These are phyloP conservation scores for Diddensiella caesifluorescens DNA, from an alignment of 805 yeast species.

Conservation along the genomic window DNA sequence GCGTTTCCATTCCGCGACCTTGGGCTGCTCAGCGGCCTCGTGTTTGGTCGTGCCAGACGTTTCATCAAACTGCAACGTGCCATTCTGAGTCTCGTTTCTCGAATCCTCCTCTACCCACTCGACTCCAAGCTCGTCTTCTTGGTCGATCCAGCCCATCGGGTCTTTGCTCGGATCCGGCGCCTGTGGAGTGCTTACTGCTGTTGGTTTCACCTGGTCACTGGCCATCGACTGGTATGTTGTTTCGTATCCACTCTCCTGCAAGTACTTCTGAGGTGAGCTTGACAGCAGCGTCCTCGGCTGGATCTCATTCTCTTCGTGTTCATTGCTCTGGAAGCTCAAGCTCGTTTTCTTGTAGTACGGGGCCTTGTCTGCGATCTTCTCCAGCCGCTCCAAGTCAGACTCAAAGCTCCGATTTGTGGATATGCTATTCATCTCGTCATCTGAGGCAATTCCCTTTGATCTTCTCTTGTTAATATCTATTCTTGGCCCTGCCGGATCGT, in stretches of 20 bases:
- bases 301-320: no score
- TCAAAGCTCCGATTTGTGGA: no score
- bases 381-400: no score
- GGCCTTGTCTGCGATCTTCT: no score
- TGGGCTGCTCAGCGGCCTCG: slow-evolving; percentile 6
- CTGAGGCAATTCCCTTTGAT: no score
- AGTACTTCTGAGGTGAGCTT: background rate
- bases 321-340: no score
- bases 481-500: no score
- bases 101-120: slow-evolving; percentile 10
- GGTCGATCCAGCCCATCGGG: background rate
- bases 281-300: slow-evolving; percentile 2
- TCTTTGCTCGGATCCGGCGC: background rate
- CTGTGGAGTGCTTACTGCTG: slow-evolving; percentile 1
- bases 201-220: background rate
- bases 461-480: no score
- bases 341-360: no score
- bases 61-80: background rate
- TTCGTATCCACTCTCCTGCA: background rate
- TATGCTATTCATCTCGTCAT: no score
- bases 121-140: slow-evolving; percentile 9
- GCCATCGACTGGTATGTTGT: background rate
- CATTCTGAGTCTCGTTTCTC: no score
- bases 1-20: slow-evolving; percentile 16
- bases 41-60: background rate